phyloP scores from a whole-genome alignment of 305 asterid species.

The Fraxinus latifolia region DNA sequence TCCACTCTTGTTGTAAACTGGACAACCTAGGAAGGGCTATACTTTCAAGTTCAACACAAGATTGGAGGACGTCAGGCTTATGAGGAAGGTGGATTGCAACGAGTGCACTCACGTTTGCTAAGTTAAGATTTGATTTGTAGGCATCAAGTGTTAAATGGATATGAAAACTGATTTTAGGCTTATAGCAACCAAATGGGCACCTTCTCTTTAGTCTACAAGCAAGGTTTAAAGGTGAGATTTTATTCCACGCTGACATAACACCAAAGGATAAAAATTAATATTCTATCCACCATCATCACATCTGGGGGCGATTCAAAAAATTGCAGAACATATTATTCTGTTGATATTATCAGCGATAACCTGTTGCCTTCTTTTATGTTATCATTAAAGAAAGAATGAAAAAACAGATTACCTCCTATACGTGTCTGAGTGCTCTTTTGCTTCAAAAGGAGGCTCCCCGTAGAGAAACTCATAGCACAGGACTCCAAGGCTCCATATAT shows the following conservation, averaged over 20 bases:
- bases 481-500: slow-evolving; percentile 67
- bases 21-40: not conserved
- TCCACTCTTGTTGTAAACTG: not conserved
- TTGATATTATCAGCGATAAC: not conserved
- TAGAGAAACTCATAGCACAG: slow-evolving; percentile 60
- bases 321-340: not conserved
- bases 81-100: not conserved
- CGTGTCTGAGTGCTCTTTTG: slow-evolving; percentile 55
- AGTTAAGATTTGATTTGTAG: not conserved
- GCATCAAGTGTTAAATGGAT: not conserved
- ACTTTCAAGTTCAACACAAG: not conserved
- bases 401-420: slow-evolving; percentile 37
- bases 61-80: not conserved
- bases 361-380: not conserved
- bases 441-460: slow-evolving; percentile 57
- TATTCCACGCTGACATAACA: not conserved
- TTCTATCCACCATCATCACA: not conserved
- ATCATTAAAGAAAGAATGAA: not conserved
- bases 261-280: not conserved
- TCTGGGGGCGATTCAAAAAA: not conserved
- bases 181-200: not conserved
- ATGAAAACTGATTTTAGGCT: not conserved
- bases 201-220: not conserved
- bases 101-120: not conserved
- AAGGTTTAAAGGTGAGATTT: not conserved